Evolutionary conservation across 768 basidiomycete species (phyloP), one percentile per base, ranked within the genome.

Genomic region (Daedaleopsis sinensis): DNA sequence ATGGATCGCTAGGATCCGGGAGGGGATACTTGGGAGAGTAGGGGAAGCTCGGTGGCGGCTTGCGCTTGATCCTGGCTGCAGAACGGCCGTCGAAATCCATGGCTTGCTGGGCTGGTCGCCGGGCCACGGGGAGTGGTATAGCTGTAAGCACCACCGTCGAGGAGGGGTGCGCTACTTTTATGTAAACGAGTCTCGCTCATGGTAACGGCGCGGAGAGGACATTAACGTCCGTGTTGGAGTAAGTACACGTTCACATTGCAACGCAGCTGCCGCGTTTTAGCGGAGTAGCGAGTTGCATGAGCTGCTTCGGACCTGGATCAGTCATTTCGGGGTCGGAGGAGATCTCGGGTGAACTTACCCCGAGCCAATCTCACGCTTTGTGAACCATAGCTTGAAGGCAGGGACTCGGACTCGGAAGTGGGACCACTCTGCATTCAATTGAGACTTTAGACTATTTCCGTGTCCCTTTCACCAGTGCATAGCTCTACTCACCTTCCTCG

Each of bases 1-100:
- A 90, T 1, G 89, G 89, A 70, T 91, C 88, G 18, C 68, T 69
- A 21, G 87, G 88, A 73, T 91, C 89, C 35, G 88, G 87, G 1
- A 77, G 72, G 5, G 89, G 89, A 70, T 90, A 91, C 43, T 84
- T 78, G 55, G 78, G 68, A 11, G 82, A 78, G 66, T 80, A 71
- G 52, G 81, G 80, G 57, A 85, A 76, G 49, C 74, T 69, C 7
- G 87, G 87, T 3, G 84, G 76, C 6, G 84, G 86, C 67, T 88
- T 88, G 57, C 88, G 83, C 68, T 74, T 81, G 66, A 84, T 61
- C 39, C 62, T 66, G 23, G 66, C 51, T 21, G 39, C 19, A 5
- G 58, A 56, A 54, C 62, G 57, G 38, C 36, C 54, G 50, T 63
- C 52, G 48, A 52, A 18, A 27, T 36, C 42, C 62, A 63, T 63